Percentiles rank a stretch among this genome's conserved stretches.
Conservation (phyloP, 164 flowering plant species). For the Umbilicus rupestris region DNA sequence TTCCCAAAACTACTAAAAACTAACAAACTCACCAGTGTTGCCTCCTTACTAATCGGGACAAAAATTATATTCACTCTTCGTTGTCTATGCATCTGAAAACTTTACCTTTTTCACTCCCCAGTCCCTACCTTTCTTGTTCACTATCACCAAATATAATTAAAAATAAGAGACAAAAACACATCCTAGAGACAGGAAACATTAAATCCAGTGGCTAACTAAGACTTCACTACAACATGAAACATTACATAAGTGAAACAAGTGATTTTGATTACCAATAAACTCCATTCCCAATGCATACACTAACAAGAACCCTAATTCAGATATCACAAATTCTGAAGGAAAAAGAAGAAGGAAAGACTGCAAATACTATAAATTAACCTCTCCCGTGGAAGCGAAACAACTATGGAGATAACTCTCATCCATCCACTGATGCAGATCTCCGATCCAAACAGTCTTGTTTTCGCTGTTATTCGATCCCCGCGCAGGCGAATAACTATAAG, state of each 20-base stretch:
- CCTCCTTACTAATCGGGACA: neutral
- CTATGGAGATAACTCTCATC: slow-evolving; percentile 71
- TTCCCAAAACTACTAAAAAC: neutral
- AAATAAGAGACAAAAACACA: too few relatives aligned
- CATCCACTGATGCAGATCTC: slow-evolving; percentile 88
- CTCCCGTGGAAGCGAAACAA: slow-evolving; percentile 65
- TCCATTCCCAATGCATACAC: neutral
- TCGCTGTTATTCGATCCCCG: slow-evolving; percentile 31
- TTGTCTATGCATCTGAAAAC: neutral
- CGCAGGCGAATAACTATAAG: slow-evolving; percentile 15
- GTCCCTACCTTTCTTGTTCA: too few relatives aligned
- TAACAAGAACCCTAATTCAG: neutral
- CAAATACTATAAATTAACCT: slow-evolving; percentile 26
- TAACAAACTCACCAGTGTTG: neutral
- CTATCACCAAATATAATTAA: too few relatives aligned
- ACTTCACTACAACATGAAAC: too few relatives aligned
- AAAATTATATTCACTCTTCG: neutral
- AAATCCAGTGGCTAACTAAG: too few relatives aligned
- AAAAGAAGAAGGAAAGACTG: neutral
- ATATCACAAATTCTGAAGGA: too few relatives aligned
- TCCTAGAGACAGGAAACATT: too few relatives aligned
- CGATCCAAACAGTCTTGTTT: slow-evolving; percentile 82
- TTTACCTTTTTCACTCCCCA: too few relatives aligned
- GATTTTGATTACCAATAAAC: too few relatives aligned
- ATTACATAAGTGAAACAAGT: too few relatives aligned